Base-by-base conservation (phyloP, 148 eudicot species). In the Tetragonia tetragonoides region DNA sequence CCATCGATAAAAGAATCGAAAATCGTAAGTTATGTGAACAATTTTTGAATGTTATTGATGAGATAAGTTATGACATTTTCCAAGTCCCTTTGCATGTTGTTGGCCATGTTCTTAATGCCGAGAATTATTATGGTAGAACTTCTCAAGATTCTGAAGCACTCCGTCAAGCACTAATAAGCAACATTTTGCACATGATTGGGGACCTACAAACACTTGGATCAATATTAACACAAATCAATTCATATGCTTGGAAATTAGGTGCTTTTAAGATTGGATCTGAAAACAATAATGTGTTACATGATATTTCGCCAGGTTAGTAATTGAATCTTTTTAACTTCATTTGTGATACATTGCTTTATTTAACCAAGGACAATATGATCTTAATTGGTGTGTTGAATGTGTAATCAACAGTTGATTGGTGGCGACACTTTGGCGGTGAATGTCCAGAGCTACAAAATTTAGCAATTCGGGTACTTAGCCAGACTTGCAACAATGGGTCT, bases 371-470 rank as follows among this genome's bases (percentile, higher is more conserved):
- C 34, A 28, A 28, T 28, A 28, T 28, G 34, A 28, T 46, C 10
- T 10, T 46, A 46, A 46, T 46, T 46, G 49, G 49, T 46, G 10
- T 5, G 0, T 5, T 46, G 10, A 5, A 7, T 3, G 23, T 6
- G 7, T 74, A 37, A n/a, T 57, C 81, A 77, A 77, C 85, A 89
- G 92, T 67, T 8, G 74, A 28, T 24, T 87, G 92, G 90, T 89
- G 90, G 92, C 75, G 80, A 34, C 24, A 44, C 20, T 83, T 73
- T 61, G 92, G 90, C 20, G 82, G 66, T 40, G 64, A 87, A 18
- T 87, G 83, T 75, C 90, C 90, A 0, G 85, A 87, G 24, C 76
- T 89, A 51, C 93, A 87, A 73, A 81, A 77, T 42, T 66, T 87
- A 3, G 89, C 89, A 5, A 57, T 87, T 28, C 67, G 82, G 71